Percentiles rank a stretch among this genome's conserved stretches.
phyloP scores from a whole-genome alignment of 2,329 filamentous ascomycete genomes.

The Epicoccum sorghinum region DNA sequence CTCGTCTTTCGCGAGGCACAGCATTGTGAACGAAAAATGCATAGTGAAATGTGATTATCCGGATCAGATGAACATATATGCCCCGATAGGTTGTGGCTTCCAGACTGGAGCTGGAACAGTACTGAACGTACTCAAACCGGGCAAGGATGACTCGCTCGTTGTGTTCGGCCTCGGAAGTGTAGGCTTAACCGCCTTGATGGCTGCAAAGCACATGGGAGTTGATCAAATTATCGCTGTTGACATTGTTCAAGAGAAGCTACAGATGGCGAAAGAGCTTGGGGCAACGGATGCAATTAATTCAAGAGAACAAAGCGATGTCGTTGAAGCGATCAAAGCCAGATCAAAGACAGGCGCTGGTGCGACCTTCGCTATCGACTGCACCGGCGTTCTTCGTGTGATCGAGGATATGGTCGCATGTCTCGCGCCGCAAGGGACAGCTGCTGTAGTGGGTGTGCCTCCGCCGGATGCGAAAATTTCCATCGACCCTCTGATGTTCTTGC shows the following conservation, averaged over 20 bases:
- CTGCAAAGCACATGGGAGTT: conserved; percentile 38
- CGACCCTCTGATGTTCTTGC: conserved; percentile 7
- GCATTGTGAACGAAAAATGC: conserved; percentile 17
- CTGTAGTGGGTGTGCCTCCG: conserved; percentile 3
- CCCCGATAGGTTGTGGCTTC: conserved; percentile 53
- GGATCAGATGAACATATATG: conserved; percentile 40
- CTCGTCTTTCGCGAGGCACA: conserved; percentile 17
- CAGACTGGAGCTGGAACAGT: conserved; percentile 54
- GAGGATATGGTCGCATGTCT: conserved; percentile 11
- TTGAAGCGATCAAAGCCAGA: conserved; percentile 34
- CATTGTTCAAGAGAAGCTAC: conserved; percentile 50
- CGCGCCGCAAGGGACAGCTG: conserved; percentile 2
- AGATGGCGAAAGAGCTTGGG: conserved; percentile 53
- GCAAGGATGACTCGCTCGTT: conserved; percentile 36
- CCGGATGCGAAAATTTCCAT: conserved; percentile 5
- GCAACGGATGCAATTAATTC: conserved; percentile 53
- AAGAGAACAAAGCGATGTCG: conserved; percentile 32
- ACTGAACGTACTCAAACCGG: conserved; percentile 44
- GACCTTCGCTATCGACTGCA: conserved; percentile 42
- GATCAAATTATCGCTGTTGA: conserved; percentile 55
- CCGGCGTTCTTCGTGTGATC: conserved; percentile 10
- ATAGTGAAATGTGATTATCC: conserved; percentile 28
- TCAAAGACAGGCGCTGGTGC: conserved; percentile 27
- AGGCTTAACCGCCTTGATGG: conserved; percentile 50
- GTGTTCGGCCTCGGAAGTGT: conserved; percentile 52